Evolutionary conservation across 176 grass and related monocot genomes (phyloP).

Genomic region (Oryza meyeriana): DNA sequence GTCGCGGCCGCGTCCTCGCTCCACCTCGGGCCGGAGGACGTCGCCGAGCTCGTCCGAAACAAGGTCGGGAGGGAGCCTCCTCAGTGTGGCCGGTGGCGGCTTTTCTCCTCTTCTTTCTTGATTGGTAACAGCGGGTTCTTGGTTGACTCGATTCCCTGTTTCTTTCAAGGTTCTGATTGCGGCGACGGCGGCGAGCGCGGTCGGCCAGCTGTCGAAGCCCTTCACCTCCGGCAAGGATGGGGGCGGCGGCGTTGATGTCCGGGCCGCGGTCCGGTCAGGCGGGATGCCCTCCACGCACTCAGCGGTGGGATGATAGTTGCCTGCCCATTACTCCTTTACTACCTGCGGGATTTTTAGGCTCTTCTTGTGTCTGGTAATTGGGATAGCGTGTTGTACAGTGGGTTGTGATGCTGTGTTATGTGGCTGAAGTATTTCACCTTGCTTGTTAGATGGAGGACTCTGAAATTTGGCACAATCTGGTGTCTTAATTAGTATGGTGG

Average conservation of each 20-base stretch:
- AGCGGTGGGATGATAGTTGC: slow-evolving; percentile 42
- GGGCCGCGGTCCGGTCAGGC: slow-evolving; percentile 48
- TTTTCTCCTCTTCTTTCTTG: background rate
- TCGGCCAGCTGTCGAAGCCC: slow-evolving; percentile 80
- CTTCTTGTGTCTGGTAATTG: background rate
- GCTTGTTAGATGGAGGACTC: background rate
- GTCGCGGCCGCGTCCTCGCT: slow-evolving; percentile 18
- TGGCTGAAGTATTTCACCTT: background rate
- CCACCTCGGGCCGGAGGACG: slow-evolving; percentile 47
- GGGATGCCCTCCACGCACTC: slow-evolving; percentile 98
- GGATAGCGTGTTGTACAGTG: background rate
- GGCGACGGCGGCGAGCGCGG: slow-evolving; percentile 38
- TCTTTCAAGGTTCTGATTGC: slow-evolving; percentile 71
- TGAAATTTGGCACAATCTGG: background rate
- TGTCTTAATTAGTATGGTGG: background rate
- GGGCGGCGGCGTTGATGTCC: slow-evolving; percentile 48
- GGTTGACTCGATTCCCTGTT: background rate
- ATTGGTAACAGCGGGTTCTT: background rate
- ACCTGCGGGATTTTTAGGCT: background rate
- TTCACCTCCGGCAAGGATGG: slow-evolving; percentile 50
- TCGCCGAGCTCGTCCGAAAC: slow-evolving; percentile 60
- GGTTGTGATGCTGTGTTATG: background rate
- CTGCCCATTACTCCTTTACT: background rate
- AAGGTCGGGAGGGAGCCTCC: slow-evolving; percentile 51
- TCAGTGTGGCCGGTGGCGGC: too few relatives aligned